Evolutionary conservation across 2,329 filamentous ascomycete species (phyloP), one percentile per base, ranked within the genome.

Genomic region (Coleophoma crateriformis): DNA sequence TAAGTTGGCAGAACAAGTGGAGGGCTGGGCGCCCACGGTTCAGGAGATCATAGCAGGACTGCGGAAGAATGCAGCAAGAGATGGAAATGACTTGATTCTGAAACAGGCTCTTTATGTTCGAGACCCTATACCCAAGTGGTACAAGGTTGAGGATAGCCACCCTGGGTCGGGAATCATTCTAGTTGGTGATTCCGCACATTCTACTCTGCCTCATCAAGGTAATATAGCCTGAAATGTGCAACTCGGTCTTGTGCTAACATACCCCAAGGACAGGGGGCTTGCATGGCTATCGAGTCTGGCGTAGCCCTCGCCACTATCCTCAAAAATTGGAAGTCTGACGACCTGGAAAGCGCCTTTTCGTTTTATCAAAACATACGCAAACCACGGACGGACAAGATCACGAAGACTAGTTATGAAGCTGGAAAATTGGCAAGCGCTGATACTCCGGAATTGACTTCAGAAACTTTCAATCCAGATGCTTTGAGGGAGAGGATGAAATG

Each of bases 171-270:
- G 47, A 7, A 48, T 48, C 39, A 44, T 48, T 1, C 40, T 51
- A 15, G 27, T 51, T n/a, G 49, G 49, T 6, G 49, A 51, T 27
- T 48, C 49, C n/a, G 49, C 49, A 6, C 46, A 48, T 45, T 46
- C 49, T 19, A 51, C 45, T 19, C 27, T 45, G 20, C 49, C 49
- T 11, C 49, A 51, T 48, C 45, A 48, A 41, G 39, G 39, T 41
- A 17, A 19, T 19, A 2, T 2, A 19, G 19, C 3, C 19, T 19
- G 19, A 3, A 19, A 2, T 20, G 17, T 12, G 19, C 8, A 12
- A 22, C 19, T 19, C 17, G 19, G 4, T 20, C 15, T 41, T 22
- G 17, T 15, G 17, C 7, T 19, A 17, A 19, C 19, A 17, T 13
- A 20, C 27, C 27, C 27, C 8, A 27, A 41, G 39, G 39, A 7